Conservation (phyloP, 2,329 filamentous ascomycete species). For the Nothomitra cinnamomea region DNA sequence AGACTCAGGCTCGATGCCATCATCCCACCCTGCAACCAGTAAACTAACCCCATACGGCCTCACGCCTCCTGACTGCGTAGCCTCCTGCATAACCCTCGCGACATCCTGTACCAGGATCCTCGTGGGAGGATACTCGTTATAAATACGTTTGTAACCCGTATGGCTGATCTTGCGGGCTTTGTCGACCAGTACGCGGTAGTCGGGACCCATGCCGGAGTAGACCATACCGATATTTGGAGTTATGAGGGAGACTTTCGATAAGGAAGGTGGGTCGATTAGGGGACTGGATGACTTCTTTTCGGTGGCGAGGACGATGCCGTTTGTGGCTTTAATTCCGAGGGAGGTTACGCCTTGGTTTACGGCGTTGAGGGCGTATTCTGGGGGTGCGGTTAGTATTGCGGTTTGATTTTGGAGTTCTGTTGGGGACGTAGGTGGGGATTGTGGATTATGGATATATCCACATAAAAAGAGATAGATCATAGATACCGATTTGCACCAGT, state of each 20-base stretch:
- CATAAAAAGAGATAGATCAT: slow-evolving; percentile 6
- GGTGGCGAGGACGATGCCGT: slow-evolving; percentile 95
- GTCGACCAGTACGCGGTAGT: slow-evolving; percentile 95
- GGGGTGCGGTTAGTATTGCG: slow-evolving; percentile 3
- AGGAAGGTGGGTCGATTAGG: slow-evolving; percentile 83
- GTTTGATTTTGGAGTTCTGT: not conserved
- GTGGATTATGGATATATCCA: not conserved
- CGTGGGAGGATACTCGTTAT: slow-evolving; percentile 99
- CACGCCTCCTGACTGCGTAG: slow-evolving; percentile 94
- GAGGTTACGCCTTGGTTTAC: slow-evolving; percentile 99
- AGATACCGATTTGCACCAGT: slow-evolving; percentile 89
- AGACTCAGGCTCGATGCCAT: slow-evolving; percentile 72
- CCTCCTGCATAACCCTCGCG: slow-evolving; percentile 94
- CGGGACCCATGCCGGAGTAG: slow-evolving; percentile 96
- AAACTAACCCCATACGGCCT: slow-evolving; percentile 92
- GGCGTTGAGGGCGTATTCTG: slow-evolving; percentile 97
- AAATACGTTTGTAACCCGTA: slow-evolving; percentile 97
- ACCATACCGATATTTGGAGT: slow-evolving; percentile 99
- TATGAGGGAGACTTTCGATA: slow-evolving; percentile 94
- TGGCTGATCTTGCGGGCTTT: slow-evolving; percentile 96
- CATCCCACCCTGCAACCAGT: slow-evolving; percentile 93
- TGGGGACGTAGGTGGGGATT: too few species aligned
- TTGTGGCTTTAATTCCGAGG: slow-evolving; percentile 97
- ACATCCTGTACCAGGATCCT: slow-evolving; percentile 98
- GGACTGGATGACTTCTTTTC: slow-evolving; percentile 99